Evolutionary conservation across 805 yeast species (phyloP).

Genomic region (Myxozyma melibiosi): DNA sequence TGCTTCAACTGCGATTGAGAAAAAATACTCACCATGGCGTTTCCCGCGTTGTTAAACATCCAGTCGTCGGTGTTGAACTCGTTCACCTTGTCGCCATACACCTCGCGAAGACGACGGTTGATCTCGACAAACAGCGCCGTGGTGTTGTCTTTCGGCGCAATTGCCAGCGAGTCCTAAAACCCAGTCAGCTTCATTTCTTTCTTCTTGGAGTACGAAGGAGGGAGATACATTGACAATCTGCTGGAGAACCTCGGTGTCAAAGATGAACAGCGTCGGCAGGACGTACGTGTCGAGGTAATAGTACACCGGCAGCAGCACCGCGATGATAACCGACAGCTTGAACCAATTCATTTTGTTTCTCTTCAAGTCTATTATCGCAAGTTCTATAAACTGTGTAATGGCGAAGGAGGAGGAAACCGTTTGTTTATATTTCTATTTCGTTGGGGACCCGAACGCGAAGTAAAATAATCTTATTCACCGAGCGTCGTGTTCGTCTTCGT

Average conservation of each 20-base stretch:
- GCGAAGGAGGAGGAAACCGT: neutral
- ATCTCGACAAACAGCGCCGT: constrained; percentile 65
- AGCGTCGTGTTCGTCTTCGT: constrained; percentile 10
- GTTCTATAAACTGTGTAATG: neutral
- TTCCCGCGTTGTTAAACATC: constrained; percentile 98
- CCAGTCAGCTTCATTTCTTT: neutral
- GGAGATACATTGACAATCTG: constrained; percentile 47
- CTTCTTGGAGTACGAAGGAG: constrained; percentile 35
- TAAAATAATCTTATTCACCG: no score
- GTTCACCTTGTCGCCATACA: constrained; percentile 76
- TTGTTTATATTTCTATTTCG: neutral
- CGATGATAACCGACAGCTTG: constrained; percentile 15
- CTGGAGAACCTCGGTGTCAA: constrained; percentile 67
- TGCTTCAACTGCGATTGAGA: neutral
- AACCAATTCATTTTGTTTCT: constrained; percentile 7
- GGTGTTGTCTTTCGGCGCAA: constrained; percentile 46
- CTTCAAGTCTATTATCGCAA: neutral
- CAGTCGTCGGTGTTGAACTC: constrained; percentile 76
- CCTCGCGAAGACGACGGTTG: constrained; percentile 56
- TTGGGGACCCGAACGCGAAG: no score
- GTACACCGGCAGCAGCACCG: constrained; percentile 15
- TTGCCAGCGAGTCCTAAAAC: constrained; percentile 41
- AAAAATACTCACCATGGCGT: constrained; percentile 71
- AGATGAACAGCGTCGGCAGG: constrained; percentile 71
- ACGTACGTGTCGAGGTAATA: constrained; percentile 51